Evolutionary conservation across 2,329 filamentous ascomycete species (phyloP), one percentile per base, ranked within the genome.

Genomic region (Escovopsis sp.): DNA sequence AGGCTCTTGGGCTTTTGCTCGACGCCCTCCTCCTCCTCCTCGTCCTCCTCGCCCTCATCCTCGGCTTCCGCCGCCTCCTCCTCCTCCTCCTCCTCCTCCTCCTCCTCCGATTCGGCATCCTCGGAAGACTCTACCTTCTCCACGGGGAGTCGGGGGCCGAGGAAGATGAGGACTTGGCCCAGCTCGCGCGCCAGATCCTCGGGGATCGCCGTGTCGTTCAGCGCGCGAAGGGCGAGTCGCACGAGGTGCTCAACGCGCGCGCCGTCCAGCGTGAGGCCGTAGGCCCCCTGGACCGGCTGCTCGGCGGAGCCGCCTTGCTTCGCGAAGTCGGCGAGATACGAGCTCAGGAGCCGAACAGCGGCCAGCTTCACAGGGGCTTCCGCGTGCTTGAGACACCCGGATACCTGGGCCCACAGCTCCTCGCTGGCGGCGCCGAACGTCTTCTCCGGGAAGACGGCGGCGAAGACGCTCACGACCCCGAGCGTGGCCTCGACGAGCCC

Each of bases 301-400:
- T 64, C 25, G 61, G 62, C 43, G 76, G 71, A 27, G 55, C 57
- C 27, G 66, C 66, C 36, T 69, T 72, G 52, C 74, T 72, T 72
- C 16, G 82, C 83, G 48, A 94, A 78, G 57, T 94, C 84, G 4
- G 79, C 74, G 51, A 95, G 78, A 60, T 84, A 91, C n/a, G 72
- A 68, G 37, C 81, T 81, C 34, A 88, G 64, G 14, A 96, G 67
- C 45, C 76, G 79, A 10, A 87, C 75, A 14, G 86, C 76, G 7
- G 79, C 79, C 39, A 86, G 71, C 57, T 91, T 89, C 45, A 95
- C 79, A 58, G 77, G 76, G 2, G 74, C 63, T 49, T 91, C 76
- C 2, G 76, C 72, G 53, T 85, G 84, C 15, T 77, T 76, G 14
- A 94, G 71, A 49, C 81, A 82, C 32, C 70, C 66, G 42, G 78